phyloP scores from a whole-genome alignment of 768 basidiomycete species.

The Boletus insuetus region DNA sequence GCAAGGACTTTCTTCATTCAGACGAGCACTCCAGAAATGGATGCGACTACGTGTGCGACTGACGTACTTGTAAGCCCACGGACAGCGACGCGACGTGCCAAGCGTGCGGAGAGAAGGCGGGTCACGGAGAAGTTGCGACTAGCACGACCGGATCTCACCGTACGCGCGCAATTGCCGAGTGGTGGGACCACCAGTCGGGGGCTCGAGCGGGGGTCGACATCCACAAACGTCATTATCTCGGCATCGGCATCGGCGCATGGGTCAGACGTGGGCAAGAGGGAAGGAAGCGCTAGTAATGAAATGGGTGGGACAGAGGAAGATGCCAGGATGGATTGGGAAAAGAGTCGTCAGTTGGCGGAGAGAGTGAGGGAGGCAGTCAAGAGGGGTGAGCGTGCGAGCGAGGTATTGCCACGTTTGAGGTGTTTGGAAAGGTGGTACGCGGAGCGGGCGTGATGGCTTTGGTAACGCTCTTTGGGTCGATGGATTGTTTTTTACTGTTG shows the following conservation, averaged over 20 bases:
- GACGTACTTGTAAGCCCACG: conserved; percentile 12
- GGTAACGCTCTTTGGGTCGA: not conserved
- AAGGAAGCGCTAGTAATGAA: not conserved
- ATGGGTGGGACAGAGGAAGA: conserved; percentile 5
- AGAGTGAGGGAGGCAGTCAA: conserved; percentile 21
- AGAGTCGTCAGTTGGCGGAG: conserved; percentile 21
- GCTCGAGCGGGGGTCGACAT: not conserved
- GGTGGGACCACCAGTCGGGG: conserved; percentile 8
- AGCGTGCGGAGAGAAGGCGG: conserved; percentile 19
- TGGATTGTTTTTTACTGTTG: too few relatives aligned
- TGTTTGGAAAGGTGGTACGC: conserved; percentile 22
- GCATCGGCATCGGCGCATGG: not conserved
- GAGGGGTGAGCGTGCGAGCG: conserved; percentile 15
- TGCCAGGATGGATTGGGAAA: conserved; percentile 26
- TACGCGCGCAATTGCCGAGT: conserved; percentile 25
- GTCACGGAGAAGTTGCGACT: conserved; percentile 41
- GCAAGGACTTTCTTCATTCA: not conserved
- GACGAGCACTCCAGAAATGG: not conserved
- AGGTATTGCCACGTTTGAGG: conserved; percentile 27
- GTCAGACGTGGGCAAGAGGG: not conserved
- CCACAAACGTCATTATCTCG: not conserved
- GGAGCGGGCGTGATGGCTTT: not conserved
- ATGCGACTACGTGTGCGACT: not conserved
- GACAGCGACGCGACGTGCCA: conserved; percentile 17
- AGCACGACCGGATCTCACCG: conserved; percentile 44